Base-by-base conservation (phyloP, 805 yeast species). In the Blastobotrys terrestris region DNA sequence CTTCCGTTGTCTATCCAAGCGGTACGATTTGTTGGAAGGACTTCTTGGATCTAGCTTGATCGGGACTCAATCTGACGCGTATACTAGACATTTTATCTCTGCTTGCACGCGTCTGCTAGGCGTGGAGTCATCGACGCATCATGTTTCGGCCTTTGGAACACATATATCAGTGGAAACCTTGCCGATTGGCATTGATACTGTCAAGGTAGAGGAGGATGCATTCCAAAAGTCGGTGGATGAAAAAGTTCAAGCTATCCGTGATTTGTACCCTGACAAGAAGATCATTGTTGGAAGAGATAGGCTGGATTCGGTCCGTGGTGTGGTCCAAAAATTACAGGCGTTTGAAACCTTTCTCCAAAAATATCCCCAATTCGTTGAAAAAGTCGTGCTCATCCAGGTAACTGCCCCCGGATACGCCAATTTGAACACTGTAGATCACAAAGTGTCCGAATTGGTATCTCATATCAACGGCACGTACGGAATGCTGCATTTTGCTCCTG, bases 251-350 rank as follows among this genome's bases (percentile, higher is more conserved):
- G 82, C 87, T 2, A 79, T 94, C 54, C 77, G 79, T 11, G 65
- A 60, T 3, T 59, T 72, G n/a, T 71, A 73, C 53, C 68, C 67
- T 2, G 72, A 69, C 57, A 67, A 70, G 55, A 87, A 84, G 67
- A 81, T 94, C 58, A 87, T 94, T 60, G 85, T 94, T 42, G 99
- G 99, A 31, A 81, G 99, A 66, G 99, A 94, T 66, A 74, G 98
- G 55, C 77, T 94, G 55, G 98, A 94, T 67, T 72, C 85, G 7
- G 96, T 92, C 18, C 81, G 96, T 56, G 98, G 99, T 31, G 96
- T 94, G 26, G 81, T 87, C 2, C 98, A 94, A 70, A 94, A 94
- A 68, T 72, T 94, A 40, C 85, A 89, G 68, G 97, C 97, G 0
- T 91, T 85, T 69, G 96, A 88, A 63, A 80, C 83, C 71, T 88